Evolutionary conservation across 2,329 filamentous ascomycete genomes (phyloP), one percentile per base, ranked within the genome.

Genomic region (Ceratocystis eucalypticola): DNA sequence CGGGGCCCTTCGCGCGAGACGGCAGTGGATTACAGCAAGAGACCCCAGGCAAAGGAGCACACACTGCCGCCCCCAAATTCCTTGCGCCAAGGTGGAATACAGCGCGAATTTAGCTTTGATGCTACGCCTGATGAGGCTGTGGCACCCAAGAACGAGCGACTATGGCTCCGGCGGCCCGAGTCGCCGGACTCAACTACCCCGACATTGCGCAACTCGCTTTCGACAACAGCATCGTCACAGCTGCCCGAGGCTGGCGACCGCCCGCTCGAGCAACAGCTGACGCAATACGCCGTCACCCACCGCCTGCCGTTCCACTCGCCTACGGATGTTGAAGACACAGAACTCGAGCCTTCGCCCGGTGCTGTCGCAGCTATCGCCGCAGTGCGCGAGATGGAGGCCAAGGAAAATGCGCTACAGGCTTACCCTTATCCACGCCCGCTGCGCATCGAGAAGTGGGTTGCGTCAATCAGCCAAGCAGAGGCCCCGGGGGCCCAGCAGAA

Each of bases 371-470:
- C 59, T 22, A 20, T 61, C 5, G 25, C 10, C 2, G 30, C 57
- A 10, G 53, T 46, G 15, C 59, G 48, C 20, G 46, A 50, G 15
- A 44, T 55, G 55, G 57, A 6, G 59, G 55, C 8, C 15, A 62
- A 46, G 61, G 33, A 20, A n/a, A 25, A 62, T 33, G 15, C 12
- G n/a, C 1, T 25, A 1, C 37, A 37, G n/a, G 57, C 65, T 5
- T 55, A 33, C 3, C 59, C 59, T 4, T 61, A 64, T 37, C 61
- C 62, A 5, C 12, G 61, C 33, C 62, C 55, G 48, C 53, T 65
- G 20, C 53, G 66, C 1, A 67, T 67, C 33, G 66, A 67, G 57
- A 65, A 53, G 41, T 67, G 66, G 66, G 64, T 67, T 53, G 62
- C 62, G 2, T 65, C 62, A 1, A 53, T 67, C 20, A 45, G 62